Percentiles rank a stretch among this genome's conserved stretches.
Evolutionary conservation across 2,329 filamentous ascomycete species (phyloP).

Genomic region (Neopestalotiopsis rosae): DNA sequence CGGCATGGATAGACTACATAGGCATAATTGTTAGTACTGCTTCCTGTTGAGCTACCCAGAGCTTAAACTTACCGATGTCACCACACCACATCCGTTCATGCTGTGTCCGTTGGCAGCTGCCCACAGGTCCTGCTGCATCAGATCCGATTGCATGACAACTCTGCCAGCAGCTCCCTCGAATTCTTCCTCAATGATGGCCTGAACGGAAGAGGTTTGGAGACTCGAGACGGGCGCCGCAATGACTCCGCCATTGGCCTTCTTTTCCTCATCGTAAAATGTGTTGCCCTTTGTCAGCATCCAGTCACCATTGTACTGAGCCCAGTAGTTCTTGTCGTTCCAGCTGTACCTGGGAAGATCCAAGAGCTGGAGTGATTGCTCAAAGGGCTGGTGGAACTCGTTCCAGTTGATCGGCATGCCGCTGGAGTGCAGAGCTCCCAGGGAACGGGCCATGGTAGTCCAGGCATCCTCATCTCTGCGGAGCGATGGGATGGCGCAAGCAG

Average conservation of each 20-base stretch:
- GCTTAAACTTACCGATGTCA: conserved; percentile 45
- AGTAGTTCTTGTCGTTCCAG: conserved; percentile 77
- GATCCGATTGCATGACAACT: conserved; percentile 43
- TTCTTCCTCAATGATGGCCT: conserved; percentile 42
- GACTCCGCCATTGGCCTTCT: conserved; percentile 21
- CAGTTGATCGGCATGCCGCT: conserved; percentile 70
- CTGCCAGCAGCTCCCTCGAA: conserved; percentile 30
- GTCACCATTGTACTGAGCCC: conserved; percentile 68
- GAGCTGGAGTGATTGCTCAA: conserved; percentile 48
- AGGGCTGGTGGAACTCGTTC: conserved; percentile 69
- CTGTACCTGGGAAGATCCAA: conserved; percentile 71
- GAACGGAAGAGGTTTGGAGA: not conserved
- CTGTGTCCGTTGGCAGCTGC: conserved; percentile 46
- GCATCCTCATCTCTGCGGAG: conserved; percentile 60
- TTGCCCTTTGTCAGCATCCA: conserved; percentile 70
- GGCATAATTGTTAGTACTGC: not conserved
- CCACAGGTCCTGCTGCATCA: conserved; percentile 44
- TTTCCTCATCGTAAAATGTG: conserved; percentile 44
- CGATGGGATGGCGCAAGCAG: conserved; percentile 50
- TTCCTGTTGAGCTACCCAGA: not conserved
- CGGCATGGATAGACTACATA: conserved; percentile 61
- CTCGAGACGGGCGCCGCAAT: no score
- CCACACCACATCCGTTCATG: conserved; percentile 48
- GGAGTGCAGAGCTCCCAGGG: conserved; percentile 57
- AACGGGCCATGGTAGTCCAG: conserved; percentile 57